phyloP scores from a whole-genome alignment of 192 early-diverging fungal genomes.

The Chytriomyces confervae region DNA sequence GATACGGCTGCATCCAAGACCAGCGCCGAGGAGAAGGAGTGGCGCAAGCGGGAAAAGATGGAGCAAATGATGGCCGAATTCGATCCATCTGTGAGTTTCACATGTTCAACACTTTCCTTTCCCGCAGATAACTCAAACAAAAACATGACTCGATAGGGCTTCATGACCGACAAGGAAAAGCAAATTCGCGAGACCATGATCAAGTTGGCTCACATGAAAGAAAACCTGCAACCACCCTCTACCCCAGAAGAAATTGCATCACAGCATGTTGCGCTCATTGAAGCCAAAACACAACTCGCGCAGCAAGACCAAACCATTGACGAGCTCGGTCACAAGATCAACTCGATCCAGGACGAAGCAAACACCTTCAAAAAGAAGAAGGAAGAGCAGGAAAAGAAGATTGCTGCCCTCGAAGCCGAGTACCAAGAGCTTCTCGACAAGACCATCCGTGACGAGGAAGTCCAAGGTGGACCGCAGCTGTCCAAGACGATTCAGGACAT shows the following conservation, averaged over 20 bases:
- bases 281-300: conserved; percentile 66
- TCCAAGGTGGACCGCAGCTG: conserved; percentile 51
- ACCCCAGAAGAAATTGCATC: conserved; percentile 67
- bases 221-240: conserved; percentile 49
- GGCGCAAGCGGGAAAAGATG: conserved; percentile 84
- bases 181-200: conserved; percentile 72
- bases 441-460: conserved; percentile 74
- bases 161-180: conserved; percentile 77
- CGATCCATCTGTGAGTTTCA: conserved; percentile 66
- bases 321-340: conserved; percentile 42
- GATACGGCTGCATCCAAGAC: conserved; percentile 25
- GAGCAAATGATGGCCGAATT: conserved; percentile 82
- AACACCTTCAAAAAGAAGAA: conserved; percentile 60
- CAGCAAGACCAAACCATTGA: conserved; percentile 71
- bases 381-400: conserved; percentile 71
- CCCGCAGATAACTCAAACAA: neutral
- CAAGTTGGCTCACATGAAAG: conserved; percentile 69
- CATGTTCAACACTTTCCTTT: neutral
- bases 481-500: conserved; percentile 63
- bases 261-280: conserved; percentile 73
- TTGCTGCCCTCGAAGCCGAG: conserved; percentile 75
- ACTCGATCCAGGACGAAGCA: conserved; percentile 59
- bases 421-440: conserved; percentile 81
- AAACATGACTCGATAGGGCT: conserved; percentile 50
- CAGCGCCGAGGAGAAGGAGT: conserved; percentile 73